Evolutionary conservation across 192 early-diverging fungal species (phyloP), one percentile per base, ranked within the genome.

Genomic region (Chytriomyces sp.): DNA sequence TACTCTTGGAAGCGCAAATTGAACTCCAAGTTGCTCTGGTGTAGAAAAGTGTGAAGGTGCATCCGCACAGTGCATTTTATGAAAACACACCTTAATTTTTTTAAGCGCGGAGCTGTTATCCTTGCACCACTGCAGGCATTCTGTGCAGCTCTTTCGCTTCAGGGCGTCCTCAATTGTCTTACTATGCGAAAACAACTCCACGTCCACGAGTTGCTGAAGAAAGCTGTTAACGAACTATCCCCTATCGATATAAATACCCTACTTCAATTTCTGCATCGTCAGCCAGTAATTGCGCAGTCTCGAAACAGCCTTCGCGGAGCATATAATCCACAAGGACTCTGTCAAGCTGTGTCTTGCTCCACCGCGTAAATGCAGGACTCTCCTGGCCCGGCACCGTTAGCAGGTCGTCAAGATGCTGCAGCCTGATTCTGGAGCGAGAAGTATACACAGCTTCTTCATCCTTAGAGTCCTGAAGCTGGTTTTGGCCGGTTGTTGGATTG

Each of bases 321-420:
- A 99, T 89, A 77, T 96, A 99, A 77, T 99, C 98, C 1, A 94
- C 92, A 65, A 99, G 78, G 31, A 98, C 84, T 17, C 95, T 86
- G 77, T 96, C 89, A 28, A 99, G 78, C 8, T 96, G 88, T 4
- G 87, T 86, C 49, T 91, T 88, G 63, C 90, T 90, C 98, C 98
- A 99, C 56, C 86, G 81, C 31, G 83, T 82, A 76, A 91, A 97
- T 65, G 85, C 94, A 0, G 74, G 54, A 38, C 89, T 83, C 28
- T 93, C 84, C 0, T 88, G 66, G 0, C 84, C 84, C 4, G 79
- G 72, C 31, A 98, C 89, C 33, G 67, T 52, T 34, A 85, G 82
- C 12, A 99, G 77, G 55, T 92, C 85, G 55, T 84, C 84, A 6
- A 99, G 74, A 73, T 98, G 92, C 12, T 89, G 79, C 8, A 98